Base-by-base conservation (phyloP, 306 rosid genomes). In the Biancaea sappan region DNA sequence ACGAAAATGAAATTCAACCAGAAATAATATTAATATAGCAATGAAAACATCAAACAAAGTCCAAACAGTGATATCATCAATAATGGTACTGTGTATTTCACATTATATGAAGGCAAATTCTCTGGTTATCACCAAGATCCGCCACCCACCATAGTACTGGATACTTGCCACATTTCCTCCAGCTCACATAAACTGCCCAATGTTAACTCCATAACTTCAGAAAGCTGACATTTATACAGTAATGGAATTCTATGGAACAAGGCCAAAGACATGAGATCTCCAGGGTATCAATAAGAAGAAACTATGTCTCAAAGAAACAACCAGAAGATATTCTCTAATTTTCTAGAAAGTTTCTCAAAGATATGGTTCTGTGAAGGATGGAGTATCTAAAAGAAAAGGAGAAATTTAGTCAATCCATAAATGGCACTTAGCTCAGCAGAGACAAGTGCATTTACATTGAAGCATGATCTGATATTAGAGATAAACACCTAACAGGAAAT, bases 111-210 rank as follows among this genome's bases (percentile, higher is more conserved):
- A 76, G 53, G 56, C 69, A 71, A 61, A 65, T 58, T 72, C 59
- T 64, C 63, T 71, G 38, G 32, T 75, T 70, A 75, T 81, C 72
- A 71, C 53, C 64, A 71, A 76, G 75, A 71, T 81, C 75, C 57
- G 50, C 75, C 72, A 71, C 78, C 70, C 7, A 66, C 72, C 67
- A 76, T 54, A 50, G 78, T 60, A 46, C 44, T 29, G 64, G 63
- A 53, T 75, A 71, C 51, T 64, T 35, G 71, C 75, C 44, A 71
- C 64, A 32, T 64, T 44, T 65, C 60, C 71, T 56, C 81, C 79
- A 66, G 78, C 79, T 81, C 60, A 69, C 53, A 69, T 67, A 54
- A 52, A 71, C 84, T 81, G 81, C 67, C 56, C 74, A 76, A 66
- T 21, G 64, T 75, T 81, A 59, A 81, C 37, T 46, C 24, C 52